phyloP scores from a whole-genome alignment of 129 eudicot genomes.

The Pseudognaphalium luteoalbum region DNA sequence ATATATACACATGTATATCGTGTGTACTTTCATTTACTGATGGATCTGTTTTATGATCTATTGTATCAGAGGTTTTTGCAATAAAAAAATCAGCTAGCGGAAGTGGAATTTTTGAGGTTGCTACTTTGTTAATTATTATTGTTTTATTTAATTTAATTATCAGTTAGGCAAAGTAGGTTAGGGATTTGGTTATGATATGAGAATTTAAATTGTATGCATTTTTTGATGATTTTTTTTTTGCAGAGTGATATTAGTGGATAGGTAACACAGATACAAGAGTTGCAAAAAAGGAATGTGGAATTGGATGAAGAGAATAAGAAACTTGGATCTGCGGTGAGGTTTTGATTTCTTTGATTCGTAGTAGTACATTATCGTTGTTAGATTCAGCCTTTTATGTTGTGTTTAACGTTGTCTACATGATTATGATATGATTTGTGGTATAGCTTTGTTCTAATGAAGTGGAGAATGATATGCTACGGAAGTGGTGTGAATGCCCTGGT shows the following conservation, averaged over 20 bases:
- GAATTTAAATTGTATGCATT: not conserved
- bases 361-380: not conserved
- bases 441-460: slow-evolving; percentile 73
- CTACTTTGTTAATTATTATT: too few relatives aligned
- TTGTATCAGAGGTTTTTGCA: not conserved
- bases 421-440: slow-evolving; percentile 21
- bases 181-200: not conserved
- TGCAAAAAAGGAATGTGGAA: slow-evolving; percentile 65
- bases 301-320: slow-evolving; percentile 71
- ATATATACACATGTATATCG: not conserved
- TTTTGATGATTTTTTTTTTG: slow-evolving; percentile 32
- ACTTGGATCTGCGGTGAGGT: slow-evolving; percentile 51
- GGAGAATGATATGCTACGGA: slow-evolving; percentile 60
- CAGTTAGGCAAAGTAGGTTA: not conserved
- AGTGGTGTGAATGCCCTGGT: slow-evolving; percentile 78
- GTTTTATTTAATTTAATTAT: not conserved
- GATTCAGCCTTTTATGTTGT: not conserved
- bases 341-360: not conserved
- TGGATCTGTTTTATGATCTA: not conserved
- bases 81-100: not conserved
- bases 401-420: not conserved
- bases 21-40: not conserved
- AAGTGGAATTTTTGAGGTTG: not conserved
- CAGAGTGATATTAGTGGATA: slow-evolving; percentile 85
- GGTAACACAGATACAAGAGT: slow-evolving; percentile 76